Evolutionary conservation across 257 asterid genomes (phyloP), one percentile per base, ranked within the genome.

Genomic region (Agastache rugosa): DNA sequence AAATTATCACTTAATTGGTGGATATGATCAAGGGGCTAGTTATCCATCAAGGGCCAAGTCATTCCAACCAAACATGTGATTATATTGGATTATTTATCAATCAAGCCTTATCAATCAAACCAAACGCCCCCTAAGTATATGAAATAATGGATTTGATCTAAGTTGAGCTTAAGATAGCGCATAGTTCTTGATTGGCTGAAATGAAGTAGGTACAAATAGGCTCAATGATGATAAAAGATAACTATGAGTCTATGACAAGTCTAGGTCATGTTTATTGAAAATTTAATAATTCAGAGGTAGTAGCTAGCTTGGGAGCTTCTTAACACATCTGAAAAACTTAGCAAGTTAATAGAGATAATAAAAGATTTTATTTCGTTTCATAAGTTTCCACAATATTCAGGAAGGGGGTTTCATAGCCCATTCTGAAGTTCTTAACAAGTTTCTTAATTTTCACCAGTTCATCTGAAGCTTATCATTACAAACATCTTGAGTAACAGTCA

Each of bases 211-310:
- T 5, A 27, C 45, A 64, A 16, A 22, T 27, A 37, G 19, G 51
- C 35, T 25, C 20, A n/a, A 71, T 58, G 47, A 58, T 42, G 45
- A n/a, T 9, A 20, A 58, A 14, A 50, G 44, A 25, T 39, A 29
- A 47, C 39, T 2, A 60, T 10, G 63, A 27, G 19, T 31, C 39
- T 2, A 60, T 10, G 63, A 27, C 67, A 6, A 45, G 69, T 14
- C 51, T n/a, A 60, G 22, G 14, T 17, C 29, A 35, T 25, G 29
- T 29, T 34, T 27, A 60, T 8, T 29, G 69, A 60, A 31, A 12
- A 45, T n/a, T 10, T 17, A 63, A 19, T 44, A 44, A 72, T 29
- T 16, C 27, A 71, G 45, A 58, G 67, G 67, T 56, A 53, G 14
- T 10, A 39, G 20, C 11, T 39, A 10, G n/a, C 17, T 53, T 35